These are phyloP conservation scores for Stemphylium lycopersici DNA, from an alignment of 2,329 filamentous ascomycete species.

Conservation along the genomic window DNA sequence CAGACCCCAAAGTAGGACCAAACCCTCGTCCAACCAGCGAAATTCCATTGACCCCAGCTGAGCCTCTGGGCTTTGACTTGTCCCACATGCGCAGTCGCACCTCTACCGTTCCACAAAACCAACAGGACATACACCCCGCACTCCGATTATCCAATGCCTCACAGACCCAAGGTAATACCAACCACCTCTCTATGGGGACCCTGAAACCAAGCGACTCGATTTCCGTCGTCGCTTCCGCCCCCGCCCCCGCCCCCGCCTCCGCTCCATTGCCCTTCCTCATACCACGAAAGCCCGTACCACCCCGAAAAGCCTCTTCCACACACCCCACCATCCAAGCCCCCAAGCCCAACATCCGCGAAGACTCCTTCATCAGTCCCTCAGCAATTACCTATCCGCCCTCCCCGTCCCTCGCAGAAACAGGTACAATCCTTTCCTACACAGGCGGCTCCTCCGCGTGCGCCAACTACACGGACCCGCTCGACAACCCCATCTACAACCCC, in stretches of 20 bases:
- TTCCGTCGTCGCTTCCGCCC: neutral
- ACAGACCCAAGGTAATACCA: neutral
- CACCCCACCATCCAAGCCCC: too few species aligned
- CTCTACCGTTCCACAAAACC: neutral
- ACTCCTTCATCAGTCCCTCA: neutral
- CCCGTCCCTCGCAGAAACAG: neutral
- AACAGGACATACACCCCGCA: slow-evolving; percentile 3
- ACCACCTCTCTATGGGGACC: neutral
- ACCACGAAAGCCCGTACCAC: neutral
- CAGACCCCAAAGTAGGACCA: slow-evolving; percentile 13
- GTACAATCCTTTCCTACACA: slow-evolving; percentile 14
- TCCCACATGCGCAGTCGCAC: neutral
- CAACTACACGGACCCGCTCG: slow-evolving; percentile 7
- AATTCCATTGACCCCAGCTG: neutral
- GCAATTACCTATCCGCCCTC: neutral
- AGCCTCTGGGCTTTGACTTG: slow-evolving; percentile 9
- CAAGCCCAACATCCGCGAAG: neutral
- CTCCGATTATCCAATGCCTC: neutral
- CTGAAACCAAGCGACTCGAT: slow-evolving; percentile 6
- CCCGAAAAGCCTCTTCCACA: neutral
- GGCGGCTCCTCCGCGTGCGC: slow-evolving; percentile 3
- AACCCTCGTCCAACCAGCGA: slow-evolving; percentile 8
- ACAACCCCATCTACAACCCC: slow-evolving; percentile 10
- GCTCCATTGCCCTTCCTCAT: neutral
- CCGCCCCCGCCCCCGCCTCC: neutral